Conservation (phyloP, 2,329 filamentous ascomycete genomes). For the Aspergillus hiratsukae region DNA sequence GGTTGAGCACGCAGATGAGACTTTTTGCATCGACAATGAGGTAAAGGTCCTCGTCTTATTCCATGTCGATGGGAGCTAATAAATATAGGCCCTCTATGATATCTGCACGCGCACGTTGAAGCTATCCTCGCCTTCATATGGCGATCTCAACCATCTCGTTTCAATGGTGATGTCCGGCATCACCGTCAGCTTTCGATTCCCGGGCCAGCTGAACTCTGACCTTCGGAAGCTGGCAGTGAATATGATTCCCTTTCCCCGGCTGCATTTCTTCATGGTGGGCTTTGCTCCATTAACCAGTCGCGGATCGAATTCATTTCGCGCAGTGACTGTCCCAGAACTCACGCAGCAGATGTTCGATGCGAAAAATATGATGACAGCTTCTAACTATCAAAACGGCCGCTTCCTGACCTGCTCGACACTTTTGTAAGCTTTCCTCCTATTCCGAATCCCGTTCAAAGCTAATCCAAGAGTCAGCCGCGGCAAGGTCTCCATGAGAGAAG, state of each 20-base stretch:
- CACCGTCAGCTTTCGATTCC: conserved; percentile 98
- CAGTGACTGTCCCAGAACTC: conserved; percentile 93
- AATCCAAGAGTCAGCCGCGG: conserved; percentile 63
- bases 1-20: conserved; percentile 99
- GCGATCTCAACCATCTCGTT: conserved; percentile 98
- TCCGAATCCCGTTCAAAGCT: conserved; percentile 17
- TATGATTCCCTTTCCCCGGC: conserved; percentile 99
- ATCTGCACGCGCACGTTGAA: conserved; percentile 99
- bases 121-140: conserved; percentile 97
- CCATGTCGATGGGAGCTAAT: conserved; percentile 12
- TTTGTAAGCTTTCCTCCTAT: conserved; percentile 56
- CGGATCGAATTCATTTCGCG: conserved; percentile 90
- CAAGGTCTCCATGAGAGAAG: conserved; percentile 99
- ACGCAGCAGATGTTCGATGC: conserved; percentile 99
- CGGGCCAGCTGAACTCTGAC: conserved; percentile 99
- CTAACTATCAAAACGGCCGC: conserved; percentile 98
- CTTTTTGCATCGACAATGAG: conserved; percentile 99
- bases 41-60: conserved; percentile 28
- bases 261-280: conserved; percentile 99
- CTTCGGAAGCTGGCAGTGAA: conserved; percentile 99
- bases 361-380: conserved; percentile 99
- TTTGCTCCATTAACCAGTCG: conserved; percentile 97
- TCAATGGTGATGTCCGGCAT: conserved; percentile 99
- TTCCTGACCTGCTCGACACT: conserved; percentile 99
- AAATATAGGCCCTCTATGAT: conserved; percentile 78